phyloP scores from a whole-genome alignment of 73 alveolate species.

The Diophrys appendiculata region DNA sequence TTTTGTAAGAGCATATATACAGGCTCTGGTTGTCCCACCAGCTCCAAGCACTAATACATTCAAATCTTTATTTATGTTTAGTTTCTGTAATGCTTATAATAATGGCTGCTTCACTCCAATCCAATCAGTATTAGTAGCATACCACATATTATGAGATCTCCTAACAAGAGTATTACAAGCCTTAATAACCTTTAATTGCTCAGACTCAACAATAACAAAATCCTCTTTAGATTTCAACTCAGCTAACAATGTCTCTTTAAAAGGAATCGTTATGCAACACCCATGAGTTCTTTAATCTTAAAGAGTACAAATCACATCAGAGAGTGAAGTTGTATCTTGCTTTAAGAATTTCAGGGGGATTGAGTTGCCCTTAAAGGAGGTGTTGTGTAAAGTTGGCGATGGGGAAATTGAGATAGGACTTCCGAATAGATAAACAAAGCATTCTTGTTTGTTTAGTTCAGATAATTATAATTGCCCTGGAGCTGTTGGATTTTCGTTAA shows the following conservation, averaged over 20 bases:
- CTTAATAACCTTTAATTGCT: too few relatives aligned
- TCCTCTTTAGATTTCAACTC: not conserved
- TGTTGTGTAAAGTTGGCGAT: slow-evolving; percentile 6
- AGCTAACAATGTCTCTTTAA: slow-evolving; percentile 2
- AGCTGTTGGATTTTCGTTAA: slow-evolving; percentile 14
- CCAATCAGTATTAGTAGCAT: slow-evolving; percentile 33
- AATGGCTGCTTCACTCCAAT: slow-evolving; percentile 18
- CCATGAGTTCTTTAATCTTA: slow-evolving; percentile 8
- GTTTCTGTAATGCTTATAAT: not conserved
- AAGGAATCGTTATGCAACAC: slow-evolving; percentile 27
- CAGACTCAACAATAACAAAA: too few relatives aligned
- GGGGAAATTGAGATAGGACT: too few relatives aligned
- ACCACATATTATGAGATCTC: not conserved
- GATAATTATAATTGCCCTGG: slow-evolving; percentile 6
- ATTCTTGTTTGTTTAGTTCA: not conserved
- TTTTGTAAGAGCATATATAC: slow-evolving; percentile 22
- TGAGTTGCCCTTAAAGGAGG: not conserved
- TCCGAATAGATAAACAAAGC: not conserved
- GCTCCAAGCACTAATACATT: slow-evolving; percentile 28
- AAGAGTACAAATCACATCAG: not conserved
- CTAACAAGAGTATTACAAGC: too few relatives aligned
- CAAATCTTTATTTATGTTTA: too few relatives aligned
- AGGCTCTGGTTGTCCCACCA: slow-evolving; percentile 45
- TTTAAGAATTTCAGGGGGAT: not conserved
- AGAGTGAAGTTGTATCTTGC: not conserved